phyloP scores from a whole-genome alignment of 2,329 filamentous ascomycete genomes.

The Xylaria multiplex region DNA sequence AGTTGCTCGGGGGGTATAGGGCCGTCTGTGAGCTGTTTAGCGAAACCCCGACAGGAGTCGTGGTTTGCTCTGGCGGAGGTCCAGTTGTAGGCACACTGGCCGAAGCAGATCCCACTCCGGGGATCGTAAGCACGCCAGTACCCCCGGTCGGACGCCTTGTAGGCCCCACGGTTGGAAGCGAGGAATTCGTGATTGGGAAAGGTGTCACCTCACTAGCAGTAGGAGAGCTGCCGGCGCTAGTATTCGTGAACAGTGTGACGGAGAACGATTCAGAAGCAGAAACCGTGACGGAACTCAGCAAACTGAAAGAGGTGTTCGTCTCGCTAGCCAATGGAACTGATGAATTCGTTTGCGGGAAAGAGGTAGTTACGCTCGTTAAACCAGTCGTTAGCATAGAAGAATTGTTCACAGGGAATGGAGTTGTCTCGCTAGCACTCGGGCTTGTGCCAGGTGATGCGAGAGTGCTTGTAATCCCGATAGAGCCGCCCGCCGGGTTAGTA shows the following conservation, averaged over 20 bases:
- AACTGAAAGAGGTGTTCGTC: constrained; percentile 5
- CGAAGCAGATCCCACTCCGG: background rate
- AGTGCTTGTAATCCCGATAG: background rate
- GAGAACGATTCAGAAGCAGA: constrained; percentile 10
- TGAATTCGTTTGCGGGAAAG: constrained; percentile 24
- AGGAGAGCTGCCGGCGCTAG: constrained; percentile 8
- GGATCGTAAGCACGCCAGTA: background rate
- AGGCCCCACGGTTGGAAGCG: constrained; percentile 15
- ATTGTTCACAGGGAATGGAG: constrained; percentile 37
- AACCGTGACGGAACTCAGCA: constrained; percentile 7
- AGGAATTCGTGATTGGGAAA: constrained; percentile 26
- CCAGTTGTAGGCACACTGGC: constrained; percentile 4
- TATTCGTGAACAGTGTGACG: constrained; percentile 1
- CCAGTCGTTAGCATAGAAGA: constrained; percentile 30
- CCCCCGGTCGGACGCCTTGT: constrained; percentile 9
- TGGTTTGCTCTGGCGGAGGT: constrained; percentile 8
- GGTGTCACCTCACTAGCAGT: constrained; percentile 8
- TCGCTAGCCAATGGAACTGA: constrained; percentile 5
- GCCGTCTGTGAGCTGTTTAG: constrained; percentile 21
- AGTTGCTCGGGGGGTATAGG: constrained; percentile 26
- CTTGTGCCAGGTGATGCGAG: background rate
- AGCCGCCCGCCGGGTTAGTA: constrained; percentile 25
- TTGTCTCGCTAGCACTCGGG: constrained; percentile 19
- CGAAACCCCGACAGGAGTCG: background rate
- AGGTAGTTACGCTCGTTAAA: constrained; percentile 28